Evolutionary conservation across 1,139 yeast genomes (phyloP), one percentile per base, ranked within the genome.

Genomic region (Blastobotrys malaysiensis): DNA sequence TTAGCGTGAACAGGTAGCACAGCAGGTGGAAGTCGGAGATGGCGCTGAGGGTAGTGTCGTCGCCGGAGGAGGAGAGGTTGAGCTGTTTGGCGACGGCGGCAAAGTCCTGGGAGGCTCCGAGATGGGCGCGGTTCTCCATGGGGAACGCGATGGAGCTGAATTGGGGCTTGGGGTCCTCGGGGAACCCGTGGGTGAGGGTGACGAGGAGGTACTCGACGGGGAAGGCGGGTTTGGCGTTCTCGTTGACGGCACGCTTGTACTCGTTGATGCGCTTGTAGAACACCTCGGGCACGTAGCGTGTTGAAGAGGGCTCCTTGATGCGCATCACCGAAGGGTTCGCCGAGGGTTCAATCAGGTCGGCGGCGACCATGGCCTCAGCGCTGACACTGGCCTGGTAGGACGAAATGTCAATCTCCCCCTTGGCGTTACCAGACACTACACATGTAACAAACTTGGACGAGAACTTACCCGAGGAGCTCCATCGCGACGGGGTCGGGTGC

Each of bases 371-470:
- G 0, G 91, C 95, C 70, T 93, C 98, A 0, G 96, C 97, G 54
- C 84, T 79, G 27, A 83, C 81, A 5, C 96, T 86, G 0, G 90
- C 97, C 70, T 95, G 99, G 69, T 90, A 95, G 39, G 96, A 82
- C 26, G 88, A 76, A 11, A 96, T 88, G 66, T 93, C 99, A 64
- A 95, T 91, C 59, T 90, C 96, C 16, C 96, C 95, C 52, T 83
- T 73, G 18, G 78, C 69, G 58, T 95, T 95, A 22, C 99, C 99
- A 1, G 95, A 81, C 3, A 95, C 78, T 27, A 91, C 95, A 72
- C 97, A 90, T 0, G 99, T 93, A 22, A 91, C 93, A 68, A 89
- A 93, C 66, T 89, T 89, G 13, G 97, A 90, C 13, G 96, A 87
- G 67, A 80, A 93, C 45, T 69, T 65, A 1, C 91, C 90, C n/a